phyloP scores from a whole-genome alignment of 2,329 filamentous ascomycete species.

The Zasmidium citrigriseum region DNA sequence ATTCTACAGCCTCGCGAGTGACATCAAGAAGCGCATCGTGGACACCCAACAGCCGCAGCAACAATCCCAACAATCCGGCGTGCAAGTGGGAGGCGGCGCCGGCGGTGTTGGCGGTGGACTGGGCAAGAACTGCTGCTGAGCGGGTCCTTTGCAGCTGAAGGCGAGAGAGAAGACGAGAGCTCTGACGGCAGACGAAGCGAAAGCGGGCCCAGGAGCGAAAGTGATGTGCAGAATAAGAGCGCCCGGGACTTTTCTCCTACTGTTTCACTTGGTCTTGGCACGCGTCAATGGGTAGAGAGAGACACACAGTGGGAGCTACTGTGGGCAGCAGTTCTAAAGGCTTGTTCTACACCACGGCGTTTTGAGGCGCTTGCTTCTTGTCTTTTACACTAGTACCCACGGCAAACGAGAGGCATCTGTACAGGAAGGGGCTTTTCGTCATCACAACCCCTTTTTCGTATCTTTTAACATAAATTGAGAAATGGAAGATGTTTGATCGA shows the following conservation, averaged over 20 bases:
- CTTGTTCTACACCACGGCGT: too few species aligned
- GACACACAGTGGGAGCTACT: too few species aligned
- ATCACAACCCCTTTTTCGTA: too few species aligned
- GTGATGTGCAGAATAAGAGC: too few species aligned
- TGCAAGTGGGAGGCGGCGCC: conserved; percentile 33
- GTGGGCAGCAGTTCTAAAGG: too few species aligned
- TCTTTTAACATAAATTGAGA: too few species aligned
- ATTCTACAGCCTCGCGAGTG: conserved; percentile 89
- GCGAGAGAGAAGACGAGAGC: background rate
- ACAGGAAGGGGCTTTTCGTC: background rate
- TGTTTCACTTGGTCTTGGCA: too few species aligned
- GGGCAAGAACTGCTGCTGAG: conserved; percentile 67
- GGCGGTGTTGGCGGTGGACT: conserved; percentile 30
- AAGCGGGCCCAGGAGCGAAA: too few species aligned
- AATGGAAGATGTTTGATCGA: background rate
- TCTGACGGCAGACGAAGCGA: background rate
- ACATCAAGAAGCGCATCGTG: conserved; percentile 98
- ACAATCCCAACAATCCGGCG: conserved; percentile 62
- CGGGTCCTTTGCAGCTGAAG: background rate
- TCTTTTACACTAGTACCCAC: background rate
- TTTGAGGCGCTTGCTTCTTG: background rate
- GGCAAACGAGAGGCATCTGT: background rate
- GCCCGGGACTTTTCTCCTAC: too few species aligned
- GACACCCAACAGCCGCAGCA: conserved; percentile 73
- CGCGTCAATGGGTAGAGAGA: too few species aligned